Base-by-base conservation (phyloP, 441 rosid species). In the Oxalis stricta region DNA sequence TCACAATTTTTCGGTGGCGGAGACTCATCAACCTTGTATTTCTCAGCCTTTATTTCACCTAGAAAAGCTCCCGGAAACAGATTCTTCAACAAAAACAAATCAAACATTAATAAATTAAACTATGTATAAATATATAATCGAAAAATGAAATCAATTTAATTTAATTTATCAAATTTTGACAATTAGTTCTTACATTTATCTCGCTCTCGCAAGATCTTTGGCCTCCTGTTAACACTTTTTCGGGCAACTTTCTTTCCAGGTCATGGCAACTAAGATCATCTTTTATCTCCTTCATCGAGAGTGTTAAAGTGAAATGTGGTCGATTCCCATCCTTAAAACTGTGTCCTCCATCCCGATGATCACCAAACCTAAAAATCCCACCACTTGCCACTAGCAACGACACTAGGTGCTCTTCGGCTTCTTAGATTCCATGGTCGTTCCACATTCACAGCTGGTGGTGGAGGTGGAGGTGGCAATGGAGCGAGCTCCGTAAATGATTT, bases 1-100 rank as follows among this genome's bases (percentile, higher is more conserved):
- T n/a, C n/a, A n/a, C n/a, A n/a, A n/a, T n/a, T n/a, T n/a, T n/a
- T n/a, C n/a, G n/a, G n/a, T n/a, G n/a, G n/a, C n/a, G n/a, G n/a
- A n/a, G n/a, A n/a, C n/a, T n/a, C n/a, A n/a, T 77, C 87, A n/a
- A 80, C 77, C 49, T 74, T 59, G 61, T 87, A 87, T 0, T 61
- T 36, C 50, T 78, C 92, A 48, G 35, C 59, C 1, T 73, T 64
- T 17, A 87, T 67, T 55, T 77, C 89, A 50, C 65, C 41, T 43
- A 84, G 52, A 78, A 76, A 75, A 22, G 53, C 56, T 12, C 80
- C 95, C 1, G 89, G 92, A 46, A 64, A 53, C 53, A 84, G 44
- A 39, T 58, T 15, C 94, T 87, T 71, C 56, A 52, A 41, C 32
- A 46, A 26, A 18, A 43, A 22, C 12, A 40, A 13, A 49, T 35